Base-by-base conservation (phyloP, 192 early-diverging fungal genomes). In the Coemansia sp. region DNA sequence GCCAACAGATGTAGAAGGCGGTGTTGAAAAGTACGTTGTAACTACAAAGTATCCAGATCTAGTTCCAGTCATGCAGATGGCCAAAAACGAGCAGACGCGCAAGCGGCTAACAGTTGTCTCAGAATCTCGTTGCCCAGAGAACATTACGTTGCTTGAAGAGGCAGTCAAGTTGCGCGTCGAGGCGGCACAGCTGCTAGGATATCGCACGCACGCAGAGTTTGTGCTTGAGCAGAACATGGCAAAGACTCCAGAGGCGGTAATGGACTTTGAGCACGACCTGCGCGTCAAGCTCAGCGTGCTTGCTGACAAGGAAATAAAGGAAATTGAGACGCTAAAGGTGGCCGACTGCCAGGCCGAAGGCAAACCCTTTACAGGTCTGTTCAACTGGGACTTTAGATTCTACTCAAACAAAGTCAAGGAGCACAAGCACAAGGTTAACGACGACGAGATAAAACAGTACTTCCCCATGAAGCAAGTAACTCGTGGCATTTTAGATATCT, bases 211-310 rank as follows among this genome's bases (percentile, higher is more conserved):
- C 60, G 86, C 87, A 5, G 75, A 70, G 11, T 88, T 79, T 57
- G 72, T 80, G 4, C 74, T 91, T 21, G 84, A 89, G 50, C 67
- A 81, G 19, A 82, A 82, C 24, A 91, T 93, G 90, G 90, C 89
- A 39, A 91, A 91, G 64, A 78, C 70, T 1, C 81, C 85, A 2
- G 69, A 83, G 38, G 67, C 45, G 0, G 89, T 86, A 4, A 50
- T 69, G 5, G 54, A 77, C 47, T 91, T 91, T 66, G 62, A 87
- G 46, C 55, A 79, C 3, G 72, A 78, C 13, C 67, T 91, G 70
- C 73, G 17, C 6, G 17, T 3, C 4, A 42, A 17, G 13, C 17
- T 42, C 3, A 4, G 17, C 3, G 6, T 9, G 2, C 17, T 42
- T 4, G 41, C 41, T 3, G 13, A 42, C 3, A 2, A 13, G 4